phyloP scores from a whole-genome alignment of 768 basidiomycete species.

The Suillus tomentosus region DNA sequence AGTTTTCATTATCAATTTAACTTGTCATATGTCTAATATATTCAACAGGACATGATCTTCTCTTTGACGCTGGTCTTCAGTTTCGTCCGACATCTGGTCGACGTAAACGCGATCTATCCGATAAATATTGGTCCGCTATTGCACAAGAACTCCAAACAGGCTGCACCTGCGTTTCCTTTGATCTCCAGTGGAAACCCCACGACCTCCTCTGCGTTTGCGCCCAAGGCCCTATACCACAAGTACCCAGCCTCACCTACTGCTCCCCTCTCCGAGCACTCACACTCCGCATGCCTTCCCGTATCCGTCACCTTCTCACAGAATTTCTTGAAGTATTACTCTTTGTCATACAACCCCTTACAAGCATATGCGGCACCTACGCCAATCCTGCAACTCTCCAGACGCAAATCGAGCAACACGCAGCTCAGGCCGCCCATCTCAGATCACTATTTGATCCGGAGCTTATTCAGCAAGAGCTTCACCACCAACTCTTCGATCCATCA shows the following conservation, averaged over 20 bases:
- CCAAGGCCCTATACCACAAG: constrained; percentile 42
- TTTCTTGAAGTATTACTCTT: constrained; percentile 80
- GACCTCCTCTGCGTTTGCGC: constrained; percentile 58
- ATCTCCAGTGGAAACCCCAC: constrained; percentile 55
- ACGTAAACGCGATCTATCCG: constrained; percentile 69
- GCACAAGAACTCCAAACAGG: constrained; percentile 74
- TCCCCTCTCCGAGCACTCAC: constrained; percentile 53
- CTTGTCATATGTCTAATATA: background rate
- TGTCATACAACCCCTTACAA: constrained; percentile 81
- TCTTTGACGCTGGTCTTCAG: constrained; percentile 84
- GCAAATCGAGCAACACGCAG: constrained; percentile 62
- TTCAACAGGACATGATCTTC: constrained; percentile 76
- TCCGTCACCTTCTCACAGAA: constrained; percentile 68
- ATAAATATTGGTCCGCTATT: constrained; percentile 86
- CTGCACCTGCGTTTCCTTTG: constrained; percentile 84
- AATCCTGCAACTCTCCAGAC: constrained; percentile 59
- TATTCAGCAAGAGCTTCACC: constrained; percentile 80
- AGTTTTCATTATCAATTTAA: constrained; percentile 36
- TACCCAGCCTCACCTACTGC: constrained; percentile 46
- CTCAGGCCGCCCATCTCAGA: constrained; percentile 66
- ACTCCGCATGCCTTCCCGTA: constrained; percentile 70
- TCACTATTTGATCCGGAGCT: constrained; percentile 80
- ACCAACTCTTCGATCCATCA: constrained; percentile 75
- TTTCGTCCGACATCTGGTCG: constrained; percentile 78
- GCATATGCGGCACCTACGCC: constrained; percentile 58